Percentiles rank a stretch among this genome's conserved stretches.
Evolutionary conservation across 1,284 basidiomycete genomes (phyloP).

Genomic region (Rhodotorula sp.): DNA sequence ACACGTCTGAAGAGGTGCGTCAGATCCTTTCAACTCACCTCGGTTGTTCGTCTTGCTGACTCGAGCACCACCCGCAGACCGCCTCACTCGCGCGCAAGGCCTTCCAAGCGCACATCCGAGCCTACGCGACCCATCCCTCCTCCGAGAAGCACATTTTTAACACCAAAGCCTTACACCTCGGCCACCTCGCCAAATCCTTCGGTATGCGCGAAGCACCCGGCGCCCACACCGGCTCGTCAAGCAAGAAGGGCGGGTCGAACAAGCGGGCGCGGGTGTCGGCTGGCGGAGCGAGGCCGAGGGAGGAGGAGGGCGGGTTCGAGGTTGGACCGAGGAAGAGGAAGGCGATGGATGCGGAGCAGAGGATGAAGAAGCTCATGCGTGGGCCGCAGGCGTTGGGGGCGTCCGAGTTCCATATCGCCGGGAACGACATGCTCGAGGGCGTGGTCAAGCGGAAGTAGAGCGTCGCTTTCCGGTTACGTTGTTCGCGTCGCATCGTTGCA

Average conservation of each 20-base stretch:
- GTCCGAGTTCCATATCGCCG: constrained; percentile 38
- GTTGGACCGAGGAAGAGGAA: constrained; percentile 24
- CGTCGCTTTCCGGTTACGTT: too few relatives aligned
- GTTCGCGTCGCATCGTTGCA: too few relatives aligned
- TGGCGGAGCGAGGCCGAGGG: constrained; percentile 32
- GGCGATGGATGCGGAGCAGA: constrained; percentile 19
- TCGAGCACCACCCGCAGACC: constrained; percentile 56
- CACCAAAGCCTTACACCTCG: constrained; percentile 86
- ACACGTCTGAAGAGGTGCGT: constrained; percentile 67
- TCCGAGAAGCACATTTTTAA: constrained; percentile 96
- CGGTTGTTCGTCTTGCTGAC: neutral
- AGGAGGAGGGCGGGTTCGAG: constrained; percentile 24
- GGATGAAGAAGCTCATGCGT: constrained; percentile 36
- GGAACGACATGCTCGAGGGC: constrained; percentile 10
- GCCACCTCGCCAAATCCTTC: constrained; percentile 95
- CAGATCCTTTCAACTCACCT: neutral
- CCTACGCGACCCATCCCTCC: constrained; percentile 94
- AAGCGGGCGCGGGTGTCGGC: constrained; percentile 4
- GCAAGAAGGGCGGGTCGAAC: neutral
- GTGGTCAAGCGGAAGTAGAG: constrained; percentile 10
- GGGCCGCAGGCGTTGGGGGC: constrained; percentile 27
- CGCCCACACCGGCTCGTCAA: neutral
- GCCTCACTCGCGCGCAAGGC: constrained; percentile 74
- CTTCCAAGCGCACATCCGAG: constrained; percentile 87
- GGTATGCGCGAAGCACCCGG: constrained; percentile 86